These are phyloP conservation scores for Samsoniella hepiali DNA, from an alignment of 2,329 filamentous ascomycete species.

Conservation along the genomic window DNA sequence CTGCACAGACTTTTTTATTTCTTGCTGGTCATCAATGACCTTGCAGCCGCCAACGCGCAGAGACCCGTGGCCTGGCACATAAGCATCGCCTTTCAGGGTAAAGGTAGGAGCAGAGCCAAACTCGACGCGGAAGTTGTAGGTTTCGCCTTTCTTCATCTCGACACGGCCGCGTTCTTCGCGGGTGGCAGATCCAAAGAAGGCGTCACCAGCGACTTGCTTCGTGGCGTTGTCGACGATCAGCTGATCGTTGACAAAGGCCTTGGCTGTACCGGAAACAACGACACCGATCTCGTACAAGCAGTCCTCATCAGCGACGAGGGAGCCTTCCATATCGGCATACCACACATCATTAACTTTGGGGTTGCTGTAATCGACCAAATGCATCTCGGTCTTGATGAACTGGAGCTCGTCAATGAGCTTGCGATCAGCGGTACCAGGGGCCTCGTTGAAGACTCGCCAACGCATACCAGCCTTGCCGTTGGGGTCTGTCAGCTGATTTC, in stretches of 20 bases:
- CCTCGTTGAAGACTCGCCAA: constrained; percentile 61
- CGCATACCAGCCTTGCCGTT: constrained; percentile 56
- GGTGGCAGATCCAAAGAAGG: constrained; percentile 64
- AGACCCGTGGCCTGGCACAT: constrained; percentile 56
- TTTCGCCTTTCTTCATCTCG: constrained; percentile 55
- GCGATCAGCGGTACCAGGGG: constrained; percentile 45
- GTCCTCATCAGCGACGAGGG: constrained; percentile 57
- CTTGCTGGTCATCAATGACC: constrained; percentile 53
- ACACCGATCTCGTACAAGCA: constrained; percentile 63
- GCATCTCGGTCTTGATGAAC: constrained; percentile 47
- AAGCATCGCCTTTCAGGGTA: constrained; percentile 48
- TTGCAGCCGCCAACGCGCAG: constrained; percentile 61
- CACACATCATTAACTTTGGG: constrained; percentile 52
- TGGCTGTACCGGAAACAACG: constrained; percentile 63
- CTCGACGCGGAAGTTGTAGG: constrained; percentile 57
- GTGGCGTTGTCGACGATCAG: constrained; percentile 64
- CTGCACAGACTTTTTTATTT: constrained; percentile 63
- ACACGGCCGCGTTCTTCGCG: constrained; percentile 59
- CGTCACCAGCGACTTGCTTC: constrained; percentile 58
- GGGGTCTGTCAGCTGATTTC: constrained; percentile 47
- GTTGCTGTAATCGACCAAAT: constrained; percentile 50
- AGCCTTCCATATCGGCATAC: constrained; percentile 61
- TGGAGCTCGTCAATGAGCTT: constrained; percentile 49
- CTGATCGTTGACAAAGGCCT: constrained; percentile 59
- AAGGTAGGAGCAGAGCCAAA: constrained; percentile 59